Base-by-base conservation (phyloP, 2,329 filamentous ascomycete genomes). In the Calonectria montana region DNA sequence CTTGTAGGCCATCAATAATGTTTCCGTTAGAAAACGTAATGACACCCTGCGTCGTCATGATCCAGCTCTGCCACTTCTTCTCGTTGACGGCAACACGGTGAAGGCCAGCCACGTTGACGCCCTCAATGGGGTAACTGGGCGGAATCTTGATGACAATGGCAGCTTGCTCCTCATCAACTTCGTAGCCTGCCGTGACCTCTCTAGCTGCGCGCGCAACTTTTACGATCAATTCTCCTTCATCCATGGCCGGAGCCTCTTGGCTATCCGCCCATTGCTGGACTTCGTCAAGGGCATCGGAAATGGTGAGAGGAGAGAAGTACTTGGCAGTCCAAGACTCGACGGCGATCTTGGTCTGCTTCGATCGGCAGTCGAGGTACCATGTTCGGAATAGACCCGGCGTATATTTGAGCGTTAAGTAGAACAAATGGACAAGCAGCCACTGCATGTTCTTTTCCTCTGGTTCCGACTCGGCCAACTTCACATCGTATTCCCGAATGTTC, bases 21-120 rank as follows among this genome's bases (percentile, higher is more conserved):
- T 91, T 94, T 66, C 95, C 95, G 79, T 97, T 96, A 73, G 94
- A 94, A 80, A 98, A 97, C 48, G 94, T 96, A 78, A 99, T 98
- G 53, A 97, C 95, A 5, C 95, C 96, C 77, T 98, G 94, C 4
- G 94, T 96, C 9, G 92, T 95, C 79, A 94, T 89, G 73, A 98
- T 88, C 96, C 96, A 98, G 73, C 89, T 93, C 83, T 95, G 92
- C 96, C 97, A 99, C 81, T 97, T 97, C 82, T 92, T 92, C 80
- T 98, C 96, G 71, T 92, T 93, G 29, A 98, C 94, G 0, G 94
- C 95, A 2, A 98, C 95, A 15, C 96, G 92, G 77, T 93, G 94
- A 23, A 96, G 86, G 10, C 95, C 92, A 3, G 91, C 87, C 1
- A 98, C 95, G 10, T 90, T 87, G 1, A 97, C 94, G 1, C 90